Base-by-base conservation (phyloP, 257 asterid genomes). In the Fraxinus cuspidata region DNA sequence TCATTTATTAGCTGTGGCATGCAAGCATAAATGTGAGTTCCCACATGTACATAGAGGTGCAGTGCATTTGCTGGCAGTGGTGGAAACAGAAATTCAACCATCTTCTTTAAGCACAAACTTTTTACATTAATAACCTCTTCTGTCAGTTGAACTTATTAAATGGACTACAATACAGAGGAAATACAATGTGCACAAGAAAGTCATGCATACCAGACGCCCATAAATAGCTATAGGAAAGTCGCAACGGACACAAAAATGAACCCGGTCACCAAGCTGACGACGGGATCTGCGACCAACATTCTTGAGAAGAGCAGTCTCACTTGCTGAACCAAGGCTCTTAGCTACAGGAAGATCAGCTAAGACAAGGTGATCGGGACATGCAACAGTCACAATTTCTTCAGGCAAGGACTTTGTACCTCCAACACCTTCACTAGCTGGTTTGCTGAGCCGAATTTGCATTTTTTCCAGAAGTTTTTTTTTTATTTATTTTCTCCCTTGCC, bases 311-410 rank as follows among this genome's bases (percentile, higher is more conserved):
- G 98, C 88, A 75, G 83, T 78, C 19, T 91, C 82, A 79, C 80
- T 78, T 47, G 92, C 85, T 35, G 88, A 74, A 68, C 99, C 99
- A 58, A 96, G 85, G 80, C 92, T 82, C 88, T 96, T 96, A 34
- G 99, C 98, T 65, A 96, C 98, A 58, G 98, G 97, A 81, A 96
- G 97, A 85, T 96, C 99, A 44, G 99, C 94, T 75, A 96, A 70
- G 78, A 93, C 87, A 78, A 96, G 97, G 85, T 96, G 98, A 81
- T 91, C 98, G 8, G 99, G 99, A 79, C 98, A 96, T 4, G 98
- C 97, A 75, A 96, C 99, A 16, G 94, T 96, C 49, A 93, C 92
- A n/a, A 81, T 78, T 65, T 93, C 99, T 71, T 75, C 85, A 16
- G 86, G 82, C 80, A 78, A 85, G 56, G 92, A 85, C 80, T 92